Evolutionary conservation across 2,329 filamentous ascomycete species (phyloP), one percentile per base, ranked within the genome.

Genomic region (Trichoderma koningiopsis): DNA sequence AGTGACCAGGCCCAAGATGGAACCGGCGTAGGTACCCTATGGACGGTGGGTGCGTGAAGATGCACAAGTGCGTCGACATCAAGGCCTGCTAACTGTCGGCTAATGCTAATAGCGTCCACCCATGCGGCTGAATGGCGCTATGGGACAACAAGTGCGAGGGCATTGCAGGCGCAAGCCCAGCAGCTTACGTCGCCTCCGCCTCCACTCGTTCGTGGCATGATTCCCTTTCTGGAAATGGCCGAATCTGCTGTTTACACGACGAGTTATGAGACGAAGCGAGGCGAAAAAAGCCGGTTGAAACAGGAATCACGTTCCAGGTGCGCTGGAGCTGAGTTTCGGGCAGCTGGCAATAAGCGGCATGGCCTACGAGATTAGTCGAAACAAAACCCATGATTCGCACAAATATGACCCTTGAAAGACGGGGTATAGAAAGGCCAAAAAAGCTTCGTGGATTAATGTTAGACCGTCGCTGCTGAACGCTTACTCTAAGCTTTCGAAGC

Each of bases 131-230:
- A 65, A 65, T 16, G 24, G 62, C 62, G 55, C 53, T 66, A 66
- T 29, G 13, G 3, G n/a, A 47, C 10, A 13, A 35, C 47, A 49
- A 49, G 47, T 13, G 27, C 27, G 16, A 19, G 40, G 40, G 8
- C 40, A 43, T 19, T n/a, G 16, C 0, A 43, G 16, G 40, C 8
- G 31, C 55, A 14, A 35, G 22, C 27, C 52, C 27, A 33, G 57
- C 22, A 35, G 53, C 55, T 67, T 67, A 67, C 64, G 64, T 67
- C 62, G 52, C 52, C 64, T 10, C 16, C 22, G 37, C 56, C 64
- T 61, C 65, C 65, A 61, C 65, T 37, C 43, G 47, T 53, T 61
- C 57, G 64, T 61, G 56, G 65, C 57, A 68, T 55, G 65, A 61
- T 61, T 43, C 65, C 65, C 31, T 31, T 55, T 61, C 24, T 22